These are phyloP conservation scores for Dactylellina drechsleri DNA, from an alignment of 2,329 filamentous ascomycete species.

Conservation along the genomic window DNA sequence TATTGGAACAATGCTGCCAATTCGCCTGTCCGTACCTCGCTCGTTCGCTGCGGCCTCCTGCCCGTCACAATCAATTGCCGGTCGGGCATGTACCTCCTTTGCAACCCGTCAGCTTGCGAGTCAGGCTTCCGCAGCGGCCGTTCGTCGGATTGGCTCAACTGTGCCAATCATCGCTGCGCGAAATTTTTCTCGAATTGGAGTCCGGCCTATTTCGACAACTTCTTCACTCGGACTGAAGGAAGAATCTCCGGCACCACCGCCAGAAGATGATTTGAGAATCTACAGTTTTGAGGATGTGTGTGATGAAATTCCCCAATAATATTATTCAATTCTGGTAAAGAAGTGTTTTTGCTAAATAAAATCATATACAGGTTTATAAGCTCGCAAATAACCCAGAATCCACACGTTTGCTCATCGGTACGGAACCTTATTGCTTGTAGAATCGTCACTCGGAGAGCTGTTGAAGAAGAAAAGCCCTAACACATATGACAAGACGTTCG, in stretches of 20 bases:
- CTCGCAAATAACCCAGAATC: constrained; percentile 37
- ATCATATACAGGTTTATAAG: constrained; percentile 18
- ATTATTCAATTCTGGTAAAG: not conserved
- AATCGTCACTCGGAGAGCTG: not conserved
- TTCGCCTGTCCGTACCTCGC: constrained; percentile 31
- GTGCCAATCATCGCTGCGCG: not conserved
- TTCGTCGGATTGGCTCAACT: not conserved
- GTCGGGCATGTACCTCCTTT: constrained; percentile 3
- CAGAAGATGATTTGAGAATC: constrained; percentile 16
- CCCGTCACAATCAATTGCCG: constrained; percentile 13
- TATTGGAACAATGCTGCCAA: constrained; percentile 23
- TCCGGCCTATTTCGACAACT: constrained; percentile 17
- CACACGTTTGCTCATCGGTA: constrained; percentile 33
- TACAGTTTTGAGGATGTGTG: constrained; percentile 29
- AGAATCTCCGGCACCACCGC: not conserved
- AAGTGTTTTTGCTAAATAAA: not conserved
- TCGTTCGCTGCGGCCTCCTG: constrained; percentile 16
- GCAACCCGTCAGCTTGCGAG: constrained; percentile 13
- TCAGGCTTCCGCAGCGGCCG: not conserved
- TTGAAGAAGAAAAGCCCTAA: constrained; percentile 60
- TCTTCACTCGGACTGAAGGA: not conserved
- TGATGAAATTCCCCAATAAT: not conserved
- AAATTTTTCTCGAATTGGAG: not conserved
- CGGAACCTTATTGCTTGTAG: not conserved
- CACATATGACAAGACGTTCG: constrained; percentile 70